These are phyloP conservation scores for Cyberlindnera meyerae DNA, from an alignment of 805 yeast genomes.

Conservation along the genomic window DNA sequence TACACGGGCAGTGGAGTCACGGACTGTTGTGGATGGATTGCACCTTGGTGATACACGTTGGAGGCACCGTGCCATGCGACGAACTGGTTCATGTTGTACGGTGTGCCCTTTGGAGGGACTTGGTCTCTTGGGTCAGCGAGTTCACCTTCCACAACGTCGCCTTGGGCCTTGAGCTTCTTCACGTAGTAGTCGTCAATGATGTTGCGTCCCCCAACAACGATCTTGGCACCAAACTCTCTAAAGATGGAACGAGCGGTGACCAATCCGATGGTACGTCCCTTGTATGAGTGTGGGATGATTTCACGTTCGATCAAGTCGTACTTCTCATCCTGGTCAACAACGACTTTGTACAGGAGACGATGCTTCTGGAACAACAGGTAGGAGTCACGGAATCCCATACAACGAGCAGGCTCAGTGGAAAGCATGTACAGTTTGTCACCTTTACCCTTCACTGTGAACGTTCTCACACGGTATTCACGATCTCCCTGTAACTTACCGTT, in stretches of 20 bases:
- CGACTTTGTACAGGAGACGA: slow-evolving; percentile 64
- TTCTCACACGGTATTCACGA: slow-evolving; percentile 66
- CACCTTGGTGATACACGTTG: slow-evolving; percentile 32
- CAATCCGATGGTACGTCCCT: slow-evolving; percentile 82
- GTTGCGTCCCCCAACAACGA: slow-evolving; percentile 73
- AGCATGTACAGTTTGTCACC: slow-evolving; percentile 82
- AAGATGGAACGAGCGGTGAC: slow-evolving; percentile 88
- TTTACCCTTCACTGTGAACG: slow-evolving; percentile 51
- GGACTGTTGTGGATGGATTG: slow-evolving; percentile 5
- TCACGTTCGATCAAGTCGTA: slow-evolving; percentile 76
- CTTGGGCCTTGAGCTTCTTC: slow-evolving; percentile 39
- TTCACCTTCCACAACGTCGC: slow-evolving; percentile 68
- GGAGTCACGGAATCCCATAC: slow-evolving; percentile 91
- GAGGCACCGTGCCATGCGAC: slow-evolving; percentile 51
- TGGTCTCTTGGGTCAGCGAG: slow-evolving; percentile 62
- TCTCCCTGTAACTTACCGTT: slow-evolving; percentile 68
- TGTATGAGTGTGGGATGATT: slow-evolving; percentile 82
- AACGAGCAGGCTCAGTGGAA: slow-evolving; percentile 93
- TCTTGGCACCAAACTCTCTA: slow-evolving; percentile 87
- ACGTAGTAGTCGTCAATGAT: slow-evolving; percentile 89
- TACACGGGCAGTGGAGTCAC: slow-evolving; percentile 18
- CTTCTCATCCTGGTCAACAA: slow-evolving; percentile 73
- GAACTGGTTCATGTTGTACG: slow-evolving; percentile 44
- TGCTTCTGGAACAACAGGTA: slow-evolving; percentile 87
- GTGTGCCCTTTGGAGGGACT: slow-evolving; percentile 37